Base-by-base conservation (phyloP, 345 rosid genomes). In the Populus alba region DNA sequence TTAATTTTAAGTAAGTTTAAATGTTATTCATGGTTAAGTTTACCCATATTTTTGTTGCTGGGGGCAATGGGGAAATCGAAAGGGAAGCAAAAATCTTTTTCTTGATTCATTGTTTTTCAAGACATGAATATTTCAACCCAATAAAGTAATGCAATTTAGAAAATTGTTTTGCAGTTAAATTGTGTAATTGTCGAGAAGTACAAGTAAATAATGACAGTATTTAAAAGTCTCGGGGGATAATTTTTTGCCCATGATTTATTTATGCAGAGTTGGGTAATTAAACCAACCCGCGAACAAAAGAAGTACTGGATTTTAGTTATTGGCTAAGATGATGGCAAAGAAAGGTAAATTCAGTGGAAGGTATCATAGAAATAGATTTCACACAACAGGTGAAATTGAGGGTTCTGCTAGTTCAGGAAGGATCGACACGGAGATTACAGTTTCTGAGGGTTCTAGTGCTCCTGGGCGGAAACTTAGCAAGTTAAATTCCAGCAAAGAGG, bases 401-500 rank as follows among this genome's bases (percentile, higher is more conserved):
- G 97, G 89, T 7, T 88, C 85, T 81, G 93, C 92, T 69, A 88
- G 89, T 86, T 90, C 90, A 1, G 92, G 90, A 25, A 80, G 89
- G 72, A 77, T 87, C 73, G 89, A 90, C 45, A 75, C 73, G 15
- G 92, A 88, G 80, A 81, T 86, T 82, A 88, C 86, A 1, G 90
- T 78, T 39, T 91, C 95, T 1, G 92, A 91, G 86, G 91, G 86
- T 80, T 87, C 89, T 0, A 84, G 76, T 79, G 91, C 83, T 20
- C 92, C 92, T 2, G 74, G 72, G 7, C 85, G 91, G 79, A 95
- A 88, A 83, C 87, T 88, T 70, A 86, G 88, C 9, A 49, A 70
- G 41, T 18, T 82, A 53, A 78, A 74, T 70, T 49, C 72, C 3
- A 65, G n/a, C 47, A 78, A 78, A 27, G 59, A 51, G 49, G 73